Base-by-base conservation (phyloP, 345 rosid genomes). In the Murraya paniculata region DNA sequence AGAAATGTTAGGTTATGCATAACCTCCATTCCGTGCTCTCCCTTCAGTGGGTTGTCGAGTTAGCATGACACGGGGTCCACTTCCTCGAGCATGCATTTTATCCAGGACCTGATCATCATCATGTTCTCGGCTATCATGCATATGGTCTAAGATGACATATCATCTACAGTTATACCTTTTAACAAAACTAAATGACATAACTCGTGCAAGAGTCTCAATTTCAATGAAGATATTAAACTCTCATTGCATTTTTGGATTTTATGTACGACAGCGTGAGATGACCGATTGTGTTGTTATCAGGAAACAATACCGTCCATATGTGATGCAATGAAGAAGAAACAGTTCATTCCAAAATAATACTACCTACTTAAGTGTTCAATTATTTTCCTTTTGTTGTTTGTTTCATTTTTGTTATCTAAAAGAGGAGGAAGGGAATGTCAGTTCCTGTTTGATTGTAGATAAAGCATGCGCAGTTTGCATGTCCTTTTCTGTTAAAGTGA, bases 21-120 rank as follows among this genome's bases (percentile, higher is more conserved):
- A 68, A 90, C 99, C 99, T 90, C 98, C 99, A 85, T 91, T 96
- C 83, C 88, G 81, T 75, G 99, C 93, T 92, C 92, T 92, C 68
- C 99, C 98, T 90, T 94, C 98, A n/a, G 95, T 96, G 69, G 97
- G 97, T 78, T 96, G 99, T 84, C 99, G 89, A 27, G 99, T 93
- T 74, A 95, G 82, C 95, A 94, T 84, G 31, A 86, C 90, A 68
- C 94, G 94, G 3, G 98, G 99, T 58, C 99, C 98, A 80, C 72
- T 89, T 48, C 99, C 98, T 87, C 99, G 89, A 18, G 99, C 99
- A 67, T 95, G 99, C 60, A 74, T 61, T 74, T 53, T 74, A 41
- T 62, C 70, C 30, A 41, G 60, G 30, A 65, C 77, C 70, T 61
- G 38, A 35, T n/a, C 53, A 66, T 33, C 50, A 24, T 64, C 19